A percentile compares a stretch with the other conserved stretches of the same genome.
phyloP scores from a whole-genome alignment of 148 eudicot genomes.

The Camellia granthamiana region DNA sequence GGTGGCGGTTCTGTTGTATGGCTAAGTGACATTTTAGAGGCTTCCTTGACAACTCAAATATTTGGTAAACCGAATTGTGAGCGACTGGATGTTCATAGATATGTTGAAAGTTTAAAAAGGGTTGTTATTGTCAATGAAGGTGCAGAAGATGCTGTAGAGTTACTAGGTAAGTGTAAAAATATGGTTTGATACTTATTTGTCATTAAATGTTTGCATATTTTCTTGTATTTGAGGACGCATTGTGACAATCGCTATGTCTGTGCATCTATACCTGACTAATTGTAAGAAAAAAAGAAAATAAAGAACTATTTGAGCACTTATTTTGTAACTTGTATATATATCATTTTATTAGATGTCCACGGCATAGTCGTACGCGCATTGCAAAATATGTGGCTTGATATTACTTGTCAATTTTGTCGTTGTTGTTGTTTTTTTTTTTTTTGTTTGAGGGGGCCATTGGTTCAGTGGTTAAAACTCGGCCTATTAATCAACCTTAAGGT shows the following conservation, averaged over 20 bases:
- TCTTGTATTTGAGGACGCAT: neutral
- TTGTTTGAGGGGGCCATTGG: no score
- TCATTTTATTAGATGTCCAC: neutral
- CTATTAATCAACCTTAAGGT: no score
- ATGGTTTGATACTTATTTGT: neutral
- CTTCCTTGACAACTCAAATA: constrained; percentile 25
- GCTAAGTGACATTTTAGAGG: constrained; percentile 57
- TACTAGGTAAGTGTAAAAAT: constrained; percentile 51
- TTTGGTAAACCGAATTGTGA: constrained; percentile 8
- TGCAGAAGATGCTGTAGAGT: constrained; percentile 79
- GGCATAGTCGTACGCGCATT: no score
- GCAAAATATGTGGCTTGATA: no score
- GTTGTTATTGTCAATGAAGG: constrained; percentile 82
- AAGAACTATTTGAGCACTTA: neutral
- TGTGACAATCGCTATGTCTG: neutral
- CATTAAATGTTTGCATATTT: neutral
- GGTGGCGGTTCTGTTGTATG: constrained; percentile 45
- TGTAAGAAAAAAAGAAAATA: neutral
- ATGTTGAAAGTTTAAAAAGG: constrained; percentile 36
- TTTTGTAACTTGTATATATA: neutral
- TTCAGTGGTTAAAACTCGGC: no score
- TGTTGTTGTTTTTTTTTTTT: no score
- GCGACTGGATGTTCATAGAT: constrained; percentile 19
- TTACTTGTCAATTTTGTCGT: no score
- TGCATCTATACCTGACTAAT: neutral